Evolutionary conservation across 257 asterid species (phyloP), one percentile per base, ranked within the genome.

Genomic region (Fraxinus quadrangulata): DNA sequence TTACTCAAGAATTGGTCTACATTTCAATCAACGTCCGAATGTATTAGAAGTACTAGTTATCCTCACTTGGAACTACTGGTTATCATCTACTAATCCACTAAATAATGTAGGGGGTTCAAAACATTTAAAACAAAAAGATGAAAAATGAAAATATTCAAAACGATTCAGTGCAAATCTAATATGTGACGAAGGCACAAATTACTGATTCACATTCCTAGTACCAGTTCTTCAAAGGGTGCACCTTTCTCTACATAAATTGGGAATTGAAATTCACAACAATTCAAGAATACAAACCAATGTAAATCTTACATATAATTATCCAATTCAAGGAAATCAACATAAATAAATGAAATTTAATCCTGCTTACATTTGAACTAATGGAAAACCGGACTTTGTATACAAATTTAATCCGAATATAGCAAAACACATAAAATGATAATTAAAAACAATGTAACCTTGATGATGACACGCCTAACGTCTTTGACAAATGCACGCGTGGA

Each of bases 401-500:
- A 59, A 23, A 59, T 59, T 21, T 59, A 8, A 6, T 54, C 65
- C 26, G 66, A 56, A 56, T 56, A 69, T 19, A 56, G 5, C 13
- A 26, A 24, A 71, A 61, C 12, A 40, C 31, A 45, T 17, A 70
- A 61, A 37, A 61, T 4, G 71, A 30, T 3, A 40, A 67, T 2
- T 6, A 12, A 26, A 45, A 70, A 30, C 5, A 70, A 19, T 24
- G 61, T 23, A 23, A 74, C 94, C 92, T 89, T 89, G 33, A 89
- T 76, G 70, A 88, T 70, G 26, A 89, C 77, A n/a, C 94, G 85
- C 78, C 83, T 89, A 70, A 88, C 92, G 24, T 86, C 85, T 47
- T 76, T 84, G 16, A 89, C 81, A 75, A 89, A 89, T 17, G 82
- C 83, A 28, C 94, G 88, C 68, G 87, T 81, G 21, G 88, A 74